These are phyloP conservation scores for Cytospora chrysosperma DNA, from an alignment of 2,329 filamentous ascomycete species.

Conservation along the genomic window DNA sequence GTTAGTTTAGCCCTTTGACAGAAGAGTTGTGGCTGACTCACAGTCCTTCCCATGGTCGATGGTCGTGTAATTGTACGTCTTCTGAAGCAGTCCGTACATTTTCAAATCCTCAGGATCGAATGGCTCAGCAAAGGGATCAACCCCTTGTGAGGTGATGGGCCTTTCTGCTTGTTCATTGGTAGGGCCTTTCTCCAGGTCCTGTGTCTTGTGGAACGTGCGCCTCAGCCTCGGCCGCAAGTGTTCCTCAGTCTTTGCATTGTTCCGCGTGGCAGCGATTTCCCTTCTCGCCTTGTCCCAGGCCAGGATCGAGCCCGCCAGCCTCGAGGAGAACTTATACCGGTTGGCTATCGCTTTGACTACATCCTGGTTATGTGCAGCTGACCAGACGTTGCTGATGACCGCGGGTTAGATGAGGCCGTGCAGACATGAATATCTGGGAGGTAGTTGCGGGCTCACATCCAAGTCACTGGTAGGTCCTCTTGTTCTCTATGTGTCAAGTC, in stretches of 20 bases:
- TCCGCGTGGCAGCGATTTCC: slow-evolving; percentile 15
- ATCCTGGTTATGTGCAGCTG: slow-evolving; percentile 58
- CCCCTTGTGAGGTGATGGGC: background rate
- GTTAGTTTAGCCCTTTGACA: slow-evolving; percentile 1
- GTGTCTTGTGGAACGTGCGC: background rate
- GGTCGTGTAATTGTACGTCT: slow-evolving; percentile 75
- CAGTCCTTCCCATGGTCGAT: slow-evolving; percentile 67
- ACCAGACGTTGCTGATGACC: slow-evolving; percentile 63
- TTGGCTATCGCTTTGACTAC: slow-evolving; percentile 55
- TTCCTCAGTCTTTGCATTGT: background rate
- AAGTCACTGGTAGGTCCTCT: slow-evolving; percentile 53
- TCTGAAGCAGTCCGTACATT: slow-evolving; percentile 56
- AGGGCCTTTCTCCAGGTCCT: slow-evolving; percentile 17
- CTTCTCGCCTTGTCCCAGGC: slow-evolving; percentile 39
- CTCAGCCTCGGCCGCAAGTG: background rate
- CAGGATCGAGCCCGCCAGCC: slow-evolving; percentile 60
- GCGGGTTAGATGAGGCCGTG: slow-evolving; percentile 16
- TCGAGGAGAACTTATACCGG: slow-evolving; percentile 67
- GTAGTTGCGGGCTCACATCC: slow-evolving; percentile 57
- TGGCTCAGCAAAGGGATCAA: too few relatives aligned
- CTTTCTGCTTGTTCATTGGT: background rate
- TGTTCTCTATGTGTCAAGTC: slow-evolving; percentile 36
- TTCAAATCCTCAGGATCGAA: slow-evolving; percentile 32
- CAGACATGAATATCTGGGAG: slow-evolving; percentile 2
- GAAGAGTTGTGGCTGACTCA: slow-evolving; percentile 34